These are phyloP conservation scores for Licmophora abbreviata DNA, from an alignment of 108 stramenopile genomes.

Conservation along the genomic window DNA sequence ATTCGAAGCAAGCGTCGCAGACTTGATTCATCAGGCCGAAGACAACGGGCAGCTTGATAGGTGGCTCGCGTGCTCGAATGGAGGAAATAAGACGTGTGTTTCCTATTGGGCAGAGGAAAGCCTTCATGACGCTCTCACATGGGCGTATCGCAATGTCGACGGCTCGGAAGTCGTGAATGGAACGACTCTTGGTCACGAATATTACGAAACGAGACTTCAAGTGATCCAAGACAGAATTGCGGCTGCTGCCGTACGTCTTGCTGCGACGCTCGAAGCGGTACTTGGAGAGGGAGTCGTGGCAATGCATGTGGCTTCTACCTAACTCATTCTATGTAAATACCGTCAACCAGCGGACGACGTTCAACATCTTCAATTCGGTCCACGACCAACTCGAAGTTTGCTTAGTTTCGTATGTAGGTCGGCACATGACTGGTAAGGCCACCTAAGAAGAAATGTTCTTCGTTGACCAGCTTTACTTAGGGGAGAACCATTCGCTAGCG, in stretches of 20 bases:
- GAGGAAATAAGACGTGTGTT: slow-evolving; percentile 14
- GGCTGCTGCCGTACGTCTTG: slow-evolving; percentile 38
- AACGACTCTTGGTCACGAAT: slow-evolving; percentile 23
- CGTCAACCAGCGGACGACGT: too few species aligned
- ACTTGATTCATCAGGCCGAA: neutral
- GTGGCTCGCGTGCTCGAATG: slow-evolving; percentile 18
- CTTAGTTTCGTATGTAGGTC: too few species aligned
- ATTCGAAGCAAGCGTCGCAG: slow-evolving; percentile 23
- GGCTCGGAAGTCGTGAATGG: slow-evolving; percentile 22
- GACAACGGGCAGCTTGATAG: neutral
- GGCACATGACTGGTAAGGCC: too few species aligned
- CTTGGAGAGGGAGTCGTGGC: too few species aligned
- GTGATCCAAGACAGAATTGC: slow-evolving; percentile 28
- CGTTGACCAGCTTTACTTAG: too few species aligned
- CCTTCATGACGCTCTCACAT: slow-evolving; percentile 27
- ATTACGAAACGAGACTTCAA: slow-evolving; percentile 29
- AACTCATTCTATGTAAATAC: too few species aligned
- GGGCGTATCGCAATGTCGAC: slow-evolving; percentile 34
- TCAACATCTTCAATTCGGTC: too few species aligned
- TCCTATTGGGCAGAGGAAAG: slow-evolving; percentile 41
- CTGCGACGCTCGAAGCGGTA: slow-evolving; percentile 31
- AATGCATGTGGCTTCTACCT: too few species aligned
- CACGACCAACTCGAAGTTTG: too few species aligned
- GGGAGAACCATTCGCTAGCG: too few species aligned
- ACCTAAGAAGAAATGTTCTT: too few species aligned